Base-by-base conservation (phyloP, 1,139 yeast genomes). In the Candida glucosophila region DNA sequence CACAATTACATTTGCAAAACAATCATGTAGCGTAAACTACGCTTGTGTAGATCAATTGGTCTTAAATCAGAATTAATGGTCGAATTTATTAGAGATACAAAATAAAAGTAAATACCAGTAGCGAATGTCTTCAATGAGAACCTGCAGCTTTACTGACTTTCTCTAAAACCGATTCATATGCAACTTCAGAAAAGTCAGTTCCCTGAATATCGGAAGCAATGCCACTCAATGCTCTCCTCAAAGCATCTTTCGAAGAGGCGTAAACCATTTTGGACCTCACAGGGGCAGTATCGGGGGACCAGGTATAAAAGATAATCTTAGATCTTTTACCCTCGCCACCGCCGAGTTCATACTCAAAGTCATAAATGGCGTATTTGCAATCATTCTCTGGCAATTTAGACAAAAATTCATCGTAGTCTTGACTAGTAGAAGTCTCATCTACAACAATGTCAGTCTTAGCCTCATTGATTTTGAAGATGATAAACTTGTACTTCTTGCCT, bases 241-340 rank as follows among this genome's bases (percentile, higher is more conserved):
- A 74, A 29, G 97, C 94, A 48, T 90, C 98, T 67, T 86, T 88
- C 36, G 97, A 88, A 7, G 96, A 77, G 26, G 99, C 97, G 67
- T 86, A 88, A 35, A 88, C 82, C 98, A 90, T 92, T 79, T 90
- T 90, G 46, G 92, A 58, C 65, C 86, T 81, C 47, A 92, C 77
- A 36, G 93, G 85, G 29, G 97, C 95, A 35, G 93, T 81, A 55
- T 92, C 98, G 48, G 98, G 98, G 37, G 96, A 77, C 99, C 99
- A 90, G 42, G 92, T 80, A 68, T 58, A 81, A 64, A 90, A 90
- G 34, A 88, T 78, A 48, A 90, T 81, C 73, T 90, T 90, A 50
- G 88, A 78, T 69, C 92, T 81, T 71, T 85, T 85, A 53, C 98
- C 98, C 61, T 90, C 97, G 25, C 74, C 74, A 41, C 82, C 74